Percentiles rank a stretch among this genome's conserved stretches.
phyloP scores from a whole-genome alignment of 176 grass and related monocot species.

The Tuctoria greenei region DNA sequence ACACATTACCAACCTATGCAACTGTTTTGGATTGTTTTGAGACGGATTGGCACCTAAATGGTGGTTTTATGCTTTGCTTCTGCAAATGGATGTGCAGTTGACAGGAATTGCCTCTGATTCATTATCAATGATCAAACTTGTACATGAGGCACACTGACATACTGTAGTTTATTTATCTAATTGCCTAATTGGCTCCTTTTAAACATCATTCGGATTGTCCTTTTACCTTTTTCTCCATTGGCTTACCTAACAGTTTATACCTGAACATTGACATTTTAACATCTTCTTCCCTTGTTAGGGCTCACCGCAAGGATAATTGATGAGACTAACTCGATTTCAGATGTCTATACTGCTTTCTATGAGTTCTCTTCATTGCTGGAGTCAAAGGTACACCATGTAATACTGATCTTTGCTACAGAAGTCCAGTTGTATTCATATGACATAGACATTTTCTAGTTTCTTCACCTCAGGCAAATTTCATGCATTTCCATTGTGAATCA shows the following conservation, averaged over 20 bases:
- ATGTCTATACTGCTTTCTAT: conserved; percentile 77
- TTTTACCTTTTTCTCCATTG: conserved; percentile 3
- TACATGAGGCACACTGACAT: not conserved
- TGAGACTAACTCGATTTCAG: conserved; percentile 71
- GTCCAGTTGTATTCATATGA: not conserved
- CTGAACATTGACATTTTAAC: conserved; percentile 1
- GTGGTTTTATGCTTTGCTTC: conserved; percentile 18
- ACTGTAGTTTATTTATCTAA: not conserved
- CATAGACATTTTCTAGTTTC: not conserved
- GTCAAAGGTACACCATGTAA: conserved; percentile 64
- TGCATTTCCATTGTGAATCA: not conserved
- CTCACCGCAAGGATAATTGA: conserved; percentile 76
- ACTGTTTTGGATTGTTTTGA: not conserved
- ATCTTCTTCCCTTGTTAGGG: conserved; percentile 42
- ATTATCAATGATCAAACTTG: not conserved
- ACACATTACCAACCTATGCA: not conserved
- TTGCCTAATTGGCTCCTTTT: not conserved
- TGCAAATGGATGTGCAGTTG: not conserved
- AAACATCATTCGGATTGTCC: not conserved
- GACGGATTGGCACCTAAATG: conserved; percentile 1
- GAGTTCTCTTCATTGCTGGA: conserved; percentile 77
- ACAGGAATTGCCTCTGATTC: conserved; percentile 1
- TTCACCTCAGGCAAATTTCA: not conserved
- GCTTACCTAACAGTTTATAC: conserved; percentile 14
- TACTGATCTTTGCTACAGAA: not conserved